Conservation (phyloP, 2,329 filamentous ascomycete genomes). For the Paecilomyces niveus region DNA sequence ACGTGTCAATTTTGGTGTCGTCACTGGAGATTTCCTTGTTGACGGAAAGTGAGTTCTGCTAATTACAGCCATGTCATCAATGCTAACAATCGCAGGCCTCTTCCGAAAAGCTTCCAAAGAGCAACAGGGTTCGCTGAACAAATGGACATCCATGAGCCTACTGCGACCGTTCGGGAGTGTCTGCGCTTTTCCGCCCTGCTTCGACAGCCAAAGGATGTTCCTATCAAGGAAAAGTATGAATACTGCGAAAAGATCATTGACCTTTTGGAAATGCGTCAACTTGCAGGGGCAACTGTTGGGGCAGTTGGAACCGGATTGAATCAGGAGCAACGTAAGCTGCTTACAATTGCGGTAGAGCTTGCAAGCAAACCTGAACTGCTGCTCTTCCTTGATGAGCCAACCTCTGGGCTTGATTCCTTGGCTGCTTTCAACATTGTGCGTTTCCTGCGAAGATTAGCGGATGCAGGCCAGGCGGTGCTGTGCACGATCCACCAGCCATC, state of each 20-base stretch:
- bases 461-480: slow-evolving; percentile 79
- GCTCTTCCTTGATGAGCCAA: slow-evolving; percentile 58
- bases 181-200: slow-evolving; percentile 60
- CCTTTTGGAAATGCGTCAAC: slow-evolving; percentile 60
- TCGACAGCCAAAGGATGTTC: slow-evolving; percentile 52
- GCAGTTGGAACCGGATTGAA: slow-evolving; percentile 53
- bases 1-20: slow-evolving; percentile 37
- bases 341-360: slow-evolving; percentile 58
- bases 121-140: slow-evolving; percentile 54
- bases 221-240: slow-evolving; percentile 56
- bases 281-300: slow-evolving; percentile 60
- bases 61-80: background rate
- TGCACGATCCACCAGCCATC: slow-evolving; percentile 92
- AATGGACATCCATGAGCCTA: slow-evolving; percentile 61
- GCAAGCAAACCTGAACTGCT: slow-evolving; percentile 55
- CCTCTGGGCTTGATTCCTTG: slow-evolving; percentile 60
- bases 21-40: slow-evolving; percentile 39
- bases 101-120: slow-evolving; percentile 45
- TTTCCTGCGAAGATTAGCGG: slow-evolving; percentile 55
- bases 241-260: slow-evolving; percentile 65
- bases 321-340: slow-evolving; percentile 60
- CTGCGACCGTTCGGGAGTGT: slow-evolving; percentile 60
- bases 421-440: slow-evolving; percentile 60
- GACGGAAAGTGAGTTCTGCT: slow-evolving; percentile 32
- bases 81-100: slow-evolving; percentile 20